These are phyloP conservation scores for Scedosporium apiospermum DNA, from an alignment of 2,329 filamentous ascomycete species.

Conservation along the genomic window DNA sequence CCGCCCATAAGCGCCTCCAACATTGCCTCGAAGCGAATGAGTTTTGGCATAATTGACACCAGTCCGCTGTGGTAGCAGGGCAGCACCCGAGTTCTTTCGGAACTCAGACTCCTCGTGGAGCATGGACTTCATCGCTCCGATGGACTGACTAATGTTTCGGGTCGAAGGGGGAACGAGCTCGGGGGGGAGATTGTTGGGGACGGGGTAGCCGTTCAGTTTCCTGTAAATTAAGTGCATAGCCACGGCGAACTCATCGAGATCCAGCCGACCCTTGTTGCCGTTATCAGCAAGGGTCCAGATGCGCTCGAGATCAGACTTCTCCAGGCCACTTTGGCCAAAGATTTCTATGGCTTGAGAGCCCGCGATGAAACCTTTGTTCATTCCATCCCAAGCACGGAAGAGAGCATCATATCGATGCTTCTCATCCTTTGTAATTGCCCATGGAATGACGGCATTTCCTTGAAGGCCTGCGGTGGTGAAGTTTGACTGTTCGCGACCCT, in stretches of 20 bases:
- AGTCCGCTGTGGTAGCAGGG: slow-evolving; percentile 86
- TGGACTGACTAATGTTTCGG: slow-evolving; percentile 83
- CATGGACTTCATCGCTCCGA: slow-evolving; percentile 85
- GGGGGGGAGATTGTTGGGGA: slow-evolving; percentile 77
- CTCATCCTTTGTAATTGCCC: slow-evolving; percentile 98
- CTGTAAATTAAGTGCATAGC: slow-evolving; percentile 99
- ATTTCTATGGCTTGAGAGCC: slow-evolving; percentile 94
- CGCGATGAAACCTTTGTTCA: slow-evolving; percentile 84
- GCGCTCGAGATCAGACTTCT: slow-evolving; percentile 80
- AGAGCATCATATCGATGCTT: slow-evolving; percentile 94
- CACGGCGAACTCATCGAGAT: slow-evolving; percentile 95
- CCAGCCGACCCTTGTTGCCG: slow-evolving; percentile 85
- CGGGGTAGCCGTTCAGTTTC: slow-evolving; percentile 89
- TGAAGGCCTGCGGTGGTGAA: slow-evolving; percentile 82
- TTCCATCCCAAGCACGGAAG: slow-evolving; percentile 93
- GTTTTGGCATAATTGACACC: slow-evolving; percentile 98
- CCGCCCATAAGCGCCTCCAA: slow-evolving; percentile 49
- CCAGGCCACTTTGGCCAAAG: slow-evolving; percentile 88
- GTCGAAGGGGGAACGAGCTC: slow-evolving; percentile 94
- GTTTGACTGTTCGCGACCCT: slow-evolving; percentile 71
- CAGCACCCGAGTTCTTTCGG: slow-evolving; percentile 80
- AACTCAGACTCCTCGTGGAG: slow-evolving; percentile 82
- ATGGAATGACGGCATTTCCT: slow-evolving; percentile 92
- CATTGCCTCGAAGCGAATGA: slow-evolving; percentile 72
- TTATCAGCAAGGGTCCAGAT: slow-evolving; percentile 94